These are phyloP conservation scores for Buddleja alternifolia DNA, from an alignment of 257 asterid genomes.

Conservation along the genomic window DNA sequence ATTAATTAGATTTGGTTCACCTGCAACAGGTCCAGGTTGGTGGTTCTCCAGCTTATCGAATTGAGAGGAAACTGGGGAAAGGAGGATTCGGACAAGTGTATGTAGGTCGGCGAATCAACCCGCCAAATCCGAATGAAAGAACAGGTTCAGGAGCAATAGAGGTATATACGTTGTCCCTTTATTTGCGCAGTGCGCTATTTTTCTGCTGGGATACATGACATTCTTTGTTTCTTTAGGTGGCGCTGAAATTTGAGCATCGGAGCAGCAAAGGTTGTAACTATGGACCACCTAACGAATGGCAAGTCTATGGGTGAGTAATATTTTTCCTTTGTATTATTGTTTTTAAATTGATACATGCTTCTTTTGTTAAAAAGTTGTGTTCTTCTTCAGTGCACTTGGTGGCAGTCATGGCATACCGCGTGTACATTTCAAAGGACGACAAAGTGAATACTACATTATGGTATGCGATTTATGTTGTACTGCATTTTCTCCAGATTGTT, in stretches of 20 bases:
- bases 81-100: conserved; percentile 98
- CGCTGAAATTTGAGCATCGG: conserved; percentile 81
- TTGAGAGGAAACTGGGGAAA: conserved; percentile 82
- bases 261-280: conserved; percentile 87
- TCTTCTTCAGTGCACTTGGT: conserved; percentile 57
- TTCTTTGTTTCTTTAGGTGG: conserved; percentile 58
- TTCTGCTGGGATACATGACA: background rate
- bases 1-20: conserved; percentile 12
- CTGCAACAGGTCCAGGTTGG: conserved; percentile 82
- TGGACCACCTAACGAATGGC: conserved; percentile 91
- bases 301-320: conserved; percentile 65
- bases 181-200: conserved; percentile 7
- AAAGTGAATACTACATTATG: conserved; percentile 49
- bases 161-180: conserved; percentile 41
- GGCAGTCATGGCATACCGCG: conserved; percentile 74
- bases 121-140: conserved; percentile 66
- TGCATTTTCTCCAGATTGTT: background rate
- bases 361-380: background rate
- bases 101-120: conserved; percentile 81
- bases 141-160: conserved; percentile 86
- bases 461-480: conserved; percentile 29
- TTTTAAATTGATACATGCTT: background rate
- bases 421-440: conserved; percentile 54
- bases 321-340: background rate
- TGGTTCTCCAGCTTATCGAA: conserved; percentile 75